Conservation (phyloP, 192 early-diverging fungal species). For the Coemansia sp. region DNA sequence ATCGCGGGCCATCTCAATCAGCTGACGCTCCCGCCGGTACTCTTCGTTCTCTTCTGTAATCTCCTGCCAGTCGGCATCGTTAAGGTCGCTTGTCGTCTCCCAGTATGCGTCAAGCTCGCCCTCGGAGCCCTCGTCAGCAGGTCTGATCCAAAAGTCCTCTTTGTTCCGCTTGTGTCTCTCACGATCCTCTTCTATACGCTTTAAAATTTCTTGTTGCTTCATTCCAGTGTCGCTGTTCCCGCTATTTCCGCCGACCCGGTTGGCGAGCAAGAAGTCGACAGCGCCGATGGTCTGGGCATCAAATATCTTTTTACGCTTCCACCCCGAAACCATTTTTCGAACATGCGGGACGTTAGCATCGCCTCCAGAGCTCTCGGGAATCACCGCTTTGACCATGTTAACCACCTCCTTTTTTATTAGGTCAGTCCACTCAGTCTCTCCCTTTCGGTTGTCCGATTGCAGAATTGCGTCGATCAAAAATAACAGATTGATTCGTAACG, state of each 20-base stretch:
- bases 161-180: slow-evolving; percentile 55
- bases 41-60: slow-evolving; percentile 34
- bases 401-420: slow-evolving; percentile 37
- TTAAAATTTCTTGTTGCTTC: slow-evolving; percentile 51
- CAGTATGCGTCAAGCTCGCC: slow-evolving; percentile 48
- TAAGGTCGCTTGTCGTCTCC: slow-evolving; percentile 52
- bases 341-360: slow-evolving; percentile 44
- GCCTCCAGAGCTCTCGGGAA: slow-evolving; percentile 42
- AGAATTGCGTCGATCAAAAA: slow-evolving; percentile 52
- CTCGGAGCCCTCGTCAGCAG: slow-evolving; percentile 21
- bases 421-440: slow-evolving; percentile 20
- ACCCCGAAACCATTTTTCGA: slow-evolving; percentile 32
- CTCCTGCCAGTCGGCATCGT: slow-evolving; percentile 44
- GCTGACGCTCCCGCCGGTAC: slow-evolving; percentile 25
- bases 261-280: slow-evolving; percentile 22
- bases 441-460: slow-evolving; percentile 1
- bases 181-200: slow-evolving; percentile 57
- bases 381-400: slow-evolving; percentile 22
- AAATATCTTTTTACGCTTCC: slow-evolving; percentile 33
- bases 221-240: slow-evolving; percentile 22
- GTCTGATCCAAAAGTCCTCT: slow-evolving; percentile 56
- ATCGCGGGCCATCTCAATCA: slow-evolving; percentile 5
- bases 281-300: slow-evolving; percentile 9
- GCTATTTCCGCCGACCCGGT: slow-evolving; percentile 13
- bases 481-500: slow-evolving; percentile 51